Conservation (phyloP, 352 stramenopile species). For the Pythium chondricola region DNA sequence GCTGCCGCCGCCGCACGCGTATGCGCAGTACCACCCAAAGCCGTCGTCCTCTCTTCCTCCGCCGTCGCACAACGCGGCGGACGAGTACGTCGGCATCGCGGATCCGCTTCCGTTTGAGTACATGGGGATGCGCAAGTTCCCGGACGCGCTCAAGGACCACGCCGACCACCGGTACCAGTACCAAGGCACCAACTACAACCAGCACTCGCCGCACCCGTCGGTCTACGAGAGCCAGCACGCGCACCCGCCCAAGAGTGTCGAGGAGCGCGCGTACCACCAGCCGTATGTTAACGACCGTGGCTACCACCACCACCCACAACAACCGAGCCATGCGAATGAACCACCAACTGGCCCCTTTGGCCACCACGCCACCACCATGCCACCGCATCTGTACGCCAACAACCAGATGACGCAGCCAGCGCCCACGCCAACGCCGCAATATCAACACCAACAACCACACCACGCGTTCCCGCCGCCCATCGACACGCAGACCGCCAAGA, state of each 20-base stretch:
- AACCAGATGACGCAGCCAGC: slow-evolving; percentile 15
- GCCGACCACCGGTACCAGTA: slow-evolving; percentile 17
- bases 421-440: slow-evolving; percentile 6
- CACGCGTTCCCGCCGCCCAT: slow-evolving; percentile 60
- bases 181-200: slow-evolving; percentile 12
- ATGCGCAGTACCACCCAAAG: slow-evolving; percentile 20
- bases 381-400: slow-evolving; percentile 11
- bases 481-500: slow-evolving; percentile 32
- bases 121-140: slow-evolving; percentile 41
- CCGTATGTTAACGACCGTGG: slow-evolving; percentile 8
- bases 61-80: slow-evolving; percentile 12
- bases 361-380: slow-evolving; percentile 8
- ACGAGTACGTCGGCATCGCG: slow-evolving; percentile 62
- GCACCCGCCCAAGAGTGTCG: slow-evolving; percentile 20
- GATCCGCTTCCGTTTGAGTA: slow-evolving; percentile 81
- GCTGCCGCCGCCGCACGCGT: slow-evolving; percentile 21
- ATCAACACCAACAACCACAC: slow-evolving; percentile 13
- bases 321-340: neutral
- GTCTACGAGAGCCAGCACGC: slow-evolving; percentile 22
- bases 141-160: slow-evolving; percentile 13
- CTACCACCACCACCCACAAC: neutral
- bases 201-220: slow-evolving; percentile 16
- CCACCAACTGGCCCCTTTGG: neutral
- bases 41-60: neutral
- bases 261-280: slow-evolving; percentile 18